Base-by-base conservation (phyloP, 495 filamentous ascomycete genomes). In the Talaromyces wortmannii region DNA sequence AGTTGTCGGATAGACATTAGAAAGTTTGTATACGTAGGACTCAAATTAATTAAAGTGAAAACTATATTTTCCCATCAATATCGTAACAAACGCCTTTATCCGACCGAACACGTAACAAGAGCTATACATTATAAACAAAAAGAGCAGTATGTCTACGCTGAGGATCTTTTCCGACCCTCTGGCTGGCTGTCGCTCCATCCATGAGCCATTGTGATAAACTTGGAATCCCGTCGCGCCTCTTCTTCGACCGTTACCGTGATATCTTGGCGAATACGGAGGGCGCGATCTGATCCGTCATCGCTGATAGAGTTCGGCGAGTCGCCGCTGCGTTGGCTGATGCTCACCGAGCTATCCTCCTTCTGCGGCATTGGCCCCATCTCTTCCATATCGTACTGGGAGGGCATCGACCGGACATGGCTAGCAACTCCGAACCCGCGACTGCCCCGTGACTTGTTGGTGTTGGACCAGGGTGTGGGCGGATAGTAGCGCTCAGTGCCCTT, bases 181-280 rank as follows among this genome's bases (percentile, higher is more conserved):
- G 8, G 8, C 8, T 40, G 36, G 8, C 8, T 40, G 8, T 40
- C 8, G 36, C 33, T 31, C 48, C 48, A 50, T 7, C 31, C 48
- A 7, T 31, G 48, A 33, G 48, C 30, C 12, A 8, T n/a, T 18
- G 29, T 12, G 15, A 50, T 33, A 12, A 31, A 7, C 12, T 2
- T 16, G 0, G 48, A 17, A 32, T 50, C 31, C 15, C 33, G 48
- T 50, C 29, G 11, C 8, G 13, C 30, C 33, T 72, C 71, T 11
- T 61, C 67, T 57, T 76, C 59, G 47, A 77, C 69, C 5, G 73
- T 74, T 17, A 78, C 66, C 2, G 75, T 78, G 40, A 78, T 68
- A 42, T 77, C 73, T 43, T 75, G 73, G 7, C 71, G 67, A 48
- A 78, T 78, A 29, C 71, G 64, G 31, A 77, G 48, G n/a, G 71